Base-by-base conservation (phyloP, 2,329 filamentous ascomycete genomes). In the Scytalidium sp. region DNA sequence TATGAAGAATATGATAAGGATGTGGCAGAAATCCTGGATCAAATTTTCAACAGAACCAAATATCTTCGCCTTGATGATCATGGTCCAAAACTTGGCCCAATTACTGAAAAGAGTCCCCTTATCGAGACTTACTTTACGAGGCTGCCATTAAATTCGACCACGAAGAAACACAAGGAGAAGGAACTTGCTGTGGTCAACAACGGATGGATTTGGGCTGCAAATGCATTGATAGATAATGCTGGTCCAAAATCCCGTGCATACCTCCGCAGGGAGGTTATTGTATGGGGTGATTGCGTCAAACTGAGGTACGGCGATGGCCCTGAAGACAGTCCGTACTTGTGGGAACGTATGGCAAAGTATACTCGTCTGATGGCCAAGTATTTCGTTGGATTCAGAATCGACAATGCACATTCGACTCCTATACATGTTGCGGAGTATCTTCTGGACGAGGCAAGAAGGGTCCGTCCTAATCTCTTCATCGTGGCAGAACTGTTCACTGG, bases 231-330 rank as follows among this genome's bases (percentile, higher is more conserved):
- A 41, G 94, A 99, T 71, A 94, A 97, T 63, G 94, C 94, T 23
- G 95, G 95, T 0, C 87, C 91, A 0, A 77, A 88, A 43, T 96
- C 93, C 8, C 85, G 86, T 49, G 91, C 93, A n/a, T 99, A 99
- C 64, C 79, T 99, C n/a, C 83, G 90, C 46, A 83, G 94, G 58
- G 91, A 99, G 68, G 90, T 99, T 53, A 97, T 99, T 58, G 88
- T 97, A 23, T 99, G 94, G 94, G 92, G 93, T 13, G 94, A 99
- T 66, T 99, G 95, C 66, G 94, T 97, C 55, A 99, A 99, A 74
- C 79, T 99, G 47, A 85, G 94, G 17, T 99, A 97, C 64, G 94
- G 94, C 27, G 78, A 75, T 21, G 78, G 83, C 0, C 88, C 87
- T 0, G 72, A 92, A 47, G 94, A 97, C 66, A 97, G 87, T 60